A percentile compares a stretch with the other conserved stretches of the same genome.
phyloP scores from a whole-genome alignment of 768 basidiomycete genomes.

The Austroboletus festivus region DNA sequence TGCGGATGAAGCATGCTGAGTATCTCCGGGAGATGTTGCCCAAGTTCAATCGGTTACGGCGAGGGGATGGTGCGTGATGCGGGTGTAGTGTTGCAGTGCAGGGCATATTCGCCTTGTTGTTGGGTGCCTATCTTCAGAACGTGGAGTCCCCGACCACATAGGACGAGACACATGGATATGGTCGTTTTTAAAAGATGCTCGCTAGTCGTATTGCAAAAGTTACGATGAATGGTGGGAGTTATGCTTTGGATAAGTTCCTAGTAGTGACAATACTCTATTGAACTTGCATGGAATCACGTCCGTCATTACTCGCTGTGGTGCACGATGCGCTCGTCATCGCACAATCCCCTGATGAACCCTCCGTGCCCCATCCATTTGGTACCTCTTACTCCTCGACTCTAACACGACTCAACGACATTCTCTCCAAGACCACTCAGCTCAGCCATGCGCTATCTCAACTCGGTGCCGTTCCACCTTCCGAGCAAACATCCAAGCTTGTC shows the following conservation, averaged over 20 bases:
- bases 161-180: too few relatives aligned
- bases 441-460: conserved; percentile 49
- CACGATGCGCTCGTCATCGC: conserved; percentile 27
- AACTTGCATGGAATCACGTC: conserved; percentile 12
- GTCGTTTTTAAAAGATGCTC: too few relatives aligned
- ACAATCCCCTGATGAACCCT: conserved; percentile 13
- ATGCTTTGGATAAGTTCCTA: too few relatives aligned
- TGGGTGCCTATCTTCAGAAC: too few relatives aligned
- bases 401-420: conserved; percentile 46
- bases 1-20: conserved; percentile 85
- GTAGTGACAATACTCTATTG: too few relatives aligned
- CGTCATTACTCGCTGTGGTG: conserved; percentile 26
- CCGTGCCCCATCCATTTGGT: conserved; percentile 26
- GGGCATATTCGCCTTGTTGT: too few relatives aligned
- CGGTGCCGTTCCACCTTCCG: conserved; percentile 43
- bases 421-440: conserved; percentile 50
- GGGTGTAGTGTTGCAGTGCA: too few relatives aligned
- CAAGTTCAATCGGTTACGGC: conserved; percentile 76
- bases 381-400: conserved; percentile 15
- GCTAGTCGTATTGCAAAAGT: too few relatives aligned
- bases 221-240: too few relatives aligned
- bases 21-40: conserved; percentile 90
- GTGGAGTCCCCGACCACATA: too few relatives aligned
- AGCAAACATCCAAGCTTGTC: conserved; percentile 63
- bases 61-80: conserved; percentile 54